Evolutionary conservation across 1,139 yeast genomes (phyloP).

Genomic region (Pneumocystis canis): DNA sequence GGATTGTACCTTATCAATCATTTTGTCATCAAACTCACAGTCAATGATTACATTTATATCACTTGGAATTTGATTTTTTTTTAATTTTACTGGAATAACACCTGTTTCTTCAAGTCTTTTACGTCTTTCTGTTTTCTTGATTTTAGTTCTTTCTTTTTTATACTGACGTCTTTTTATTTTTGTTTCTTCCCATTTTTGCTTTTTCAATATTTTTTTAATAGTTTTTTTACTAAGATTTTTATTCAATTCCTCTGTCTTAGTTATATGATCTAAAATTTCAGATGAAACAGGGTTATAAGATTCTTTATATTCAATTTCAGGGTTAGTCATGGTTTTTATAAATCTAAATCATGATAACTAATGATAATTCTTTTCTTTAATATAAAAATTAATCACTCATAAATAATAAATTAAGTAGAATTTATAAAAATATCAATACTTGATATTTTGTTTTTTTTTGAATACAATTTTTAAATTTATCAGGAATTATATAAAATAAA

Average conservation of each 20-base stretch:
- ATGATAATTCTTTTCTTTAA: not conserved
- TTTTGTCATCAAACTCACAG: constrained; percentile 78
- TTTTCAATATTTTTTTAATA: not conserved
- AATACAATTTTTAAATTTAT: no score
- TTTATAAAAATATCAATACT: not conserved
- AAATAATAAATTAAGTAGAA: not conserved
- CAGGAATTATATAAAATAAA: no score
- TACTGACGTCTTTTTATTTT: not conserved
- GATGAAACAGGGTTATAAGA: not conserved
- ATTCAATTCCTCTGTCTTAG: not conserved
- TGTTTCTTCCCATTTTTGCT: constrained; percentile 1
- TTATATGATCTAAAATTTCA: not conserved
- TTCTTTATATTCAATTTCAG: not conserved
- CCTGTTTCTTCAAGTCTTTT: not conserved
- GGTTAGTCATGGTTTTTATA: not conserved
- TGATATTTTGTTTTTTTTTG: not conserved
- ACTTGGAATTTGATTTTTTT: constrained; percentile 5
- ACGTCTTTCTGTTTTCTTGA: not conserved
- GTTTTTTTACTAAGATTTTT: not conserved
- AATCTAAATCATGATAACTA: not conserved
- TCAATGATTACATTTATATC: constrained; percentile 50
- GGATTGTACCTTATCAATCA: constrained; percentile 43
- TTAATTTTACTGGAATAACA: not conserved
- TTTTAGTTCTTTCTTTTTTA: not conserved
- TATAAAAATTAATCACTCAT: not conserved